Base-by-base conservation (phyloP, 129 eudicot genomes). In the Centrapalus pauciflorus region DNA sequence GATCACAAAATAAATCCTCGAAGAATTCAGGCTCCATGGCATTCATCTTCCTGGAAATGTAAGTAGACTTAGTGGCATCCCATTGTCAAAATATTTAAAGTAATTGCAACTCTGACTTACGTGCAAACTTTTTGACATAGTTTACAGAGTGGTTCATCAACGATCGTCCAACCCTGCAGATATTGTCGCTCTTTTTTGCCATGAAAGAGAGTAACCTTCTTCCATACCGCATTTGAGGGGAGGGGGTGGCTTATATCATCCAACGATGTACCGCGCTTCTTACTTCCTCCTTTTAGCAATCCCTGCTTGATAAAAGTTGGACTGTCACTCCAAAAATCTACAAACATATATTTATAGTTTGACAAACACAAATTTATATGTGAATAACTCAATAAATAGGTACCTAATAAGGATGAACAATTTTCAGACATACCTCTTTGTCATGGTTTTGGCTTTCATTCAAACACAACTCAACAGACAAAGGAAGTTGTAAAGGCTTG, bases 401-500 rank as follows among this genome's bases (percentile, higher is more conserved):
- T n/a, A n/a, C n/a, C n/a, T n/a, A 56, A 48, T 35, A 17, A 56
- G 33, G 45, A 74, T 4, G 25, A 55, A 50, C 20, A 70, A 62
- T 30, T 72, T 41, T 33, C 13, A 38, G 54, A 60, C 81, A 58
- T 67, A 94, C 99, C 86, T 72, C 83, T 65, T 63, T 71, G 61
- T 80, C 90, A 79, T 94, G 99, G 79, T 86, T 94, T 29, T 72
- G 80, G 81, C 83, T 84, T 79, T 89, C 90, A 55, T 77, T 78
- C 76, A 89, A 68, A 70, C 87, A 84, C 38, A 94, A 75, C 78
- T 94, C 99, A 72, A 73, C 43, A 65, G 93, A 75, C 43, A 94
- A 77, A 30, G 99, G 99, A 67, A 94, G 93, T 74, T 89, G 95
- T 58, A 94, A 81, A 76, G 99, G 95, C 74, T 89, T 94, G 66